phyloP scores from a whole-genome alignment of 495 filamentous ascomycete genomes.

The Clohesyomyces aquaticus region DNA sequence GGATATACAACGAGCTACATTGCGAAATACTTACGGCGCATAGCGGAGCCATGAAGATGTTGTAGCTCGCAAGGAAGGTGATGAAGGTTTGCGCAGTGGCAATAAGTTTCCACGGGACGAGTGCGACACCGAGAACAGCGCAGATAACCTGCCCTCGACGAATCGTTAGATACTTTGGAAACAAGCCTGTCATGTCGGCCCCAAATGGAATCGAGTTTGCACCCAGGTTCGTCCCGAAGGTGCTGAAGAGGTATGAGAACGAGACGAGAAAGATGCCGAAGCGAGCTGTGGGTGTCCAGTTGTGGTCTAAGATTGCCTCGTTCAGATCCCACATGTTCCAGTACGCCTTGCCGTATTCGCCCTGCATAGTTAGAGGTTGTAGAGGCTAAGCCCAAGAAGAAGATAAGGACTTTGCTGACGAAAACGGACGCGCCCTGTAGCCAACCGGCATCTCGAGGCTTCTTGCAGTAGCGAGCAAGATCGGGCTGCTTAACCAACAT shows the following conservation, averaged over 20 bases:
- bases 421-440: slow-evolving; percentile 20
- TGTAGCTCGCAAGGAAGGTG: slow-evolving; percentile 47
- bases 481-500: slow-evolving; percentile 24
- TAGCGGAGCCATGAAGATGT: slow-evolving; percentile 43
- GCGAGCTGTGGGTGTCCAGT: slow-evolving; percentile 21
- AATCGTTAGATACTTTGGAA: slow-evolving; percentile 45
- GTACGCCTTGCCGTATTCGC: slow-evolving; percentile 22
- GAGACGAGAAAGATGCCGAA: slow-evolving; percentile 22
- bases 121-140: slow-evolving; percentile 44
- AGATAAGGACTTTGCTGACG: slow-evolving; percentile 18
- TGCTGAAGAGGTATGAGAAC: slow-evolving; percentile 19
- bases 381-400: slow-evolving; percentile 18
- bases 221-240: slow-evolving; percentile 20
- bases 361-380: slow-evolving; percentile 15
- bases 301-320: slow-evolving; percentile 27
- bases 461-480: slow-evolving; percentile 19
- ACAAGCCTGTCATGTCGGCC: slow-evolving; percentile 44
- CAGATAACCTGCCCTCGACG: slow-evolving; percentile 46
- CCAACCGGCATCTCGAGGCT: slow-evolving; percentile 19
- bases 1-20: background rate
- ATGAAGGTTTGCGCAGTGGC: slow-evolving; percentile 45
- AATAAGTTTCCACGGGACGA: slow-evolving; percentile 48
- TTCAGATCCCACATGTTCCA: slow-evolving; percentile 33
- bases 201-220: slow-evolving; percentile 46
- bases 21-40: slow-evolving; percentile 12